Evolutionary conservation across 2,329 filamentous ascomycete species (phyloP).

Genomic region (Cladosporium sp.): DNA sequence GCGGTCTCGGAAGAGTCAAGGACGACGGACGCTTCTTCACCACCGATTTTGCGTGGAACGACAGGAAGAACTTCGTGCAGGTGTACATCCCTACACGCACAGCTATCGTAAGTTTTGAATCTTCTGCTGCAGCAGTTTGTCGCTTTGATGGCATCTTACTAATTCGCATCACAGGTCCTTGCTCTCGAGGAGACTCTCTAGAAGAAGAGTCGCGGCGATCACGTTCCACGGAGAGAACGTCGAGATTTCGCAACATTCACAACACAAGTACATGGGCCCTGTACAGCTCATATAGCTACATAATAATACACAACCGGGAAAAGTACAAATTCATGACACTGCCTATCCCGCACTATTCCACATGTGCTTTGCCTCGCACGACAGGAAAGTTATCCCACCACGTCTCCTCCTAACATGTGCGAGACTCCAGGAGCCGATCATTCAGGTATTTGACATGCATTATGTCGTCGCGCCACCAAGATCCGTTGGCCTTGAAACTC

Average conservation of each 20-base stretch:
- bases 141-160: background rate
- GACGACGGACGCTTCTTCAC: constrained; percentile 89
- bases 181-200: constrained; percentile 19
- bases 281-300: constrained; percentile 11
- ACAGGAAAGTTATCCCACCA: background rate
- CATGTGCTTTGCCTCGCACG: background rate
- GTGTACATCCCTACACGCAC: constrained; percentile 85
- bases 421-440: background rate
- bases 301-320: background rate
- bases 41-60: constrained; percentile 87
- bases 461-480: background rate
- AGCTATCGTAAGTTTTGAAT: constrained; percentile 68
- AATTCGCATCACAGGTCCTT: constrained; percentile 1
- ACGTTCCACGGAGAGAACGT: background rate
- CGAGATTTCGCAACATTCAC: background rate
- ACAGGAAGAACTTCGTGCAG: constrained; percentile 84
- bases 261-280: background rate
- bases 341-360: background rate
- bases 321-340: background rate
- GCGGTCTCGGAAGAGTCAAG: constrained; percentile 76
- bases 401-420: background rate
- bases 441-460: background rate
- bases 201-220: background rate
- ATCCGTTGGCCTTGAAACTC: background rate
- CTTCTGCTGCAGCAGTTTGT: background rate